Percentiles rank a stretch among this genome's conserved stretches.
Conservation (phyloP, 2,329 filamentous ascomycete species). For the Xylaria polymorpha region DNA sequence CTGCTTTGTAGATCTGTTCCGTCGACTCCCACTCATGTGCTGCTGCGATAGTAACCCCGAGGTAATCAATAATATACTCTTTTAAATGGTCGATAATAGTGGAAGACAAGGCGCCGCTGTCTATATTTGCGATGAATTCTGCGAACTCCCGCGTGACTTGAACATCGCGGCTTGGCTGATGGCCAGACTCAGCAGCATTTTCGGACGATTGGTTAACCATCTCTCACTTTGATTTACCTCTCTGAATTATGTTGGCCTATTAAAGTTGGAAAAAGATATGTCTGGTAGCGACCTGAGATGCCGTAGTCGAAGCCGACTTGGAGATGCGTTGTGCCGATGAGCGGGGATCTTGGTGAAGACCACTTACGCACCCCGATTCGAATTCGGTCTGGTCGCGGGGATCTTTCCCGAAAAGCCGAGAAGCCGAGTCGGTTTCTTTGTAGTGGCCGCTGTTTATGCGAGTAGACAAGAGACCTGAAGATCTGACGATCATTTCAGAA, state of each 20-base stretch:
- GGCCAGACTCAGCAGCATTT: not conserved
- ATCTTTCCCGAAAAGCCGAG: not conserved
- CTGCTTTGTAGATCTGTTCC: slow-evolving; percentile 5
- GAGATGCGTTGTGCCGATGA: not conserved
- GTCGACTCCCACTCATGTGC: slow-evolving; percentile 4
- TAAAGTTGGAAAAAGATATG: not conserved
- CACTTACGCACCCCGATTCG: not conserved
- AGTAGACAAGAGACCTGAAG: not conserved
- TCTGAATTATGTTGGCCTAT: not conserved
- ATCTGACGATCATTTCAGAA: not conserved
- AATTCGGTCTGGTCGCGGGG: not conserved
- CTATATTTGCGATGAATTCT: slow-evolving; percentile 2
- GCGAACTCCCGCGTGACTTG: not conserved
- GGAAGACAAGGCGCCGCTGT: not conserved
- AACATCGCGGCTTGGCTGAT: not conserved
- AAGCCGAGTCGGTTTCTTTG: slow-evolving; percentile 2
- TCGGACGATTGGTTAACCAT: not conserved
- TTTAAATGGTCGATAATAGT: not conserved
- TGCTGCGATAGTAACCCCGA: not conserved
- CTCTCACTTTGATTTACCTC: not conserved
- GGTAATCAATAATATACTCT: slow-evolving; percentile 3
- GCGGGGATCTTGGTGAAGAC: not conserved
- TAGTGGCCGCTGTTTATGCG: not conserved
- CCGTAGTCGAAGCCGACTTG: not conserved
- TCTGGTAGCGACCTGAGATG: not conserved